Percentiles rank a stretch among this genome's conserved stretches.
These are phyloP conservation scores for Delitschia confertaspora DNA, from an alignment of 495 filamentous ascomycete species.

Conservation along the genomic window DNA sequence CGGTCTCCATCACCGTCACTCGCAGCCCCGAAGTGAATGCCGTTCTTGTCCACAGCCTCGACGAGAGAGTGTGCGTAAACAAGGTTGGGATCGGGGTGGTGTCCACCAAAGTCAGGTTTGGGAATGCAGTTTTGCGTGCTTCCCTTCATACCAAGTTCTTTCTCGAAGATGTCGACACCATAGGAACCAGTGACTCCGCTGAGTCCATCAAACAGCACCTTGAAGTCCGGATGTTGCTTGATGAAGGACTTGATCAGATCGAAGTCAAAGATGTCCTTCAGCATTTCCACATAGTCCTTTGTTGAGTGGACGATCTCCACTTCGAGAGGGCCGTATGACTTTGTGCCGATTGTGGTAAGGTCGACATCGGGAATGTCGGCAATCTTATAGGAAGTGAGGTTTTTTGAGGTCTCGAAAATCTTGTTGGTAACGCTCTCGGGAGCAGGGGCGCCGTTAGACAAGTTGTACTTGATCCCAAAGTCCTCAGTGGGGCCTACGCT, in stretches of 20 bases:
- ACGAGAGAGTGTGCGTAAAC: slow-evolving; percentile 97
- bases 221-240: slow-evolving; percentile 75
- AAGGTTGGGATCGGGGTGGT: slow-evolving; percentile 95
- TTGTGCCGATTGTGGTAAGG: slow-evolving; percentile 68
- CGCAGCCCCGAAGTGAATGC: slow-evolving; percentile 91
- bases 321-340: slow-evolving; percentile 75
- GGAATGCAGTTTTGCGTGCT: slow-evolving; percentile 92
- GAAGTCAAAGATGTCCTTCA: slow-evolving; percentile 98
- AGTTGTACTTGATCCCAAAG: slow-evolving; percentile 99
- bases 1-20: slow-evolving; percentile 96
- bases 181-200: slow-evolving; percentile 94
- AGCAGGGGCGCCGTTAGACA: slow-evolving; percentile 88
- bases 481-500: slow-evolving; percentile 73
- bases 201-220: slow-evolving; percentile 90
- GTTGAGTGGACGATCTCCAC: slow-evolving; percentile 92
- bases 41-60: slow-evolving; percentile 81
- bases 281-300: slow-evolving; percentile 83
- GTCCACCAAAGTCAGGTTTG: slow-evolving; percentile 87
- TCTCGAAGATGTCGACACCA: slow-evolving; percentile 86
- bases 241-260: slow-evolving; percentile 90
- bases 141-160: slow-evolving; percentile 74
- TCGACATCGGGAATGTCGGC: slow-evolving; percentile 80
- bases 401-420: slow-evolving; percentile 85
- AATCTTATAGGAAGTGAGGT: slow-evolving; percentile 83
- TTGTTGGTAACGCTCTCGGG: slow-evolving; percentile 95